Percentiles rank a stretch among this genome's conserved stretches.
phyloP scores from a whole-genome alignment of 106 monocot species.

The Dendrobium officinale region DNA sequence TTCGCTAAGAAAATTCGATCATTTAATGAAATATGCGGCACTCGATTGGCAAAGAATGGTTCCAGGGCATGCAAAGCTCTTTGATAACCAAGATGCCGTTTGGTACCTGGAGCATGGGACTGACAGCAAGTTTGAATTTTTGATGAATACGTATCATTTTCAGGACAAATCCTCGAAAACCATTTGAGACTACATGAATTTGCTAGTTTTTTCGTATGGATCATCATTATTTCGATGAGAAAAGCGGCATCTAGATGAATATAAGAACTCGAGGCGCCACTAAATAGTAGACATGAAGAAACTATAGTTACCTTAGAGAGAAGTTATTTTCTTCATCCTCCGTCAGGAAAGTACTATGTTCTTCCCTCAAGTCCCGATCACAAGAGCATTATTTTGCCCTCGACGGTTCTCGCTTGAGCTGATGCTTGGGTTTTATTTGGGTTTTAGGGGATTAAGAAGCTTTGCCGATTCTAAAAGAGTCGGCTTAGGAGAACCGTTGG shows the following conservation, averaged over 20 bases:
- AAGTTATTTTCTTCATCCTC: not conserved
- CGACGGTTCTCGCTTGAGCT: no score
- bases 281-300: not conserved
- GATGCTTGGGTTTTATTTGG: no score
- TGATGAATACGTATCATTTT: not conserved
- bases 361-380: no score
- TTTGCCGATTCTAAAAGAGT: no score
- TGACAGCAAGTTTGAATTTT: constrained; percentile 5
- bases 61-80: not conserved
- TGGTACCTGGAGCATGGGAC: no score
- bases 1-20: not conserved
- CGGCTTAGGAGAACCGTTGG: no score
- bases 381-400: no score
- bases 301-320: not conserved
- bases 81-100: not conserved
- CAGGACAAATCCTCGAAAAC: not conserved
- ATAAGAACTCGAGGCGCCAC: not conserved
- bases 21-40: not conserved
- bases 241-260: not conserved
- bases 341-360: not conserved
- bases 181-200: not conserved
- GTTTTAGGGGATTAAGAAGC: no score
- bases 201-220: not conserved
- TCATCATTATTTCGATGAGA: not conserved
- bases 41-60: not conserved